A percentile compares a stretch with the other conserved stretches of the same genome.
These are phyloP conservation scores for Buxus sempervirens DNA, from an alignment of 164 flowering plant species.

Conservation along the genomic window DNA sequence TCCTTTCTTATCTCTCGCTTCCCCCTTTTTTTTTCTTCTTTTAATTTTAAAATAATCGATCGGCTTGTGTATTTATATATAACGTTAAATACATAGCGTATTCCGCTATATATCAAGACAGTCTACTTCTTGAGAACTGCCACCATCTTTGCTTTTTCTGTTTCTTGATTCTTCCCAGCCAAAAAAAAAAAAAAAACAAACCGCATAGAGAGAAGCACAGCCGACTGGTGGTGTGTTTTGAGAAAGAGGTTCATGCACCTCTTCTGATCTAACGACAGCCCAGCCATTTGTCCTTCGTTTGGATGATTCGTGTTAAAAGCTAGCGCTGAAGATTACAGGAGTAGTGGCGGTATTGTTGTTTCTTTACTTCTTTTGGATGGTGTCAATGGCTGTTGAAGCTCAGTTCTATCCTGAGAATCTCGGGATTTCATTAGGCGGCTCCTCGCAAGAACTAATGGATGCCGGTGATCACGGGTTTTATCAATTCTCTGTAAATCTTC, in stretches of 20 bases:
- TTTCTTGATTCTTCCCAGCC: background rate
- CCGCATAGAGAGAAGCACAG: constrained; percentile 8
- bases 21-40: background rate
- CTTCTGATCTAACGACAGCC: constrained; percentile 24
- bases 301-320: background rate
- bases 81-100: no score
- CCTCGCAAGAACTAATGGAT: constrained; percentile 18
- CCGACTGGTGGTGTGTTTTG: background rate
- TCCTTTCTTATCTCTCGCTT: background rate
- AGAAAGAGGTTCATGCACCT: constrained; percentile 29
- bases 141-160: background rate
- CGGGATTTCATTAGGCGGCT: constrained; percentile 14
- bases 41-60: background rate
- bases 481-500: constrained; percentile 13
- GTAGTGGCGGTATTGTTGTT: background rate
- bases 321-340: constrained; percentile 7
- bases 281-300: constrained; percentile 15
- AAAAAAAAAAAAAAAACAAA: background rate
- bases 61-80: no score
- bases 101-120: no score
- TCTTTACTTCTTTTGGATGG: constrained; percentile 18
- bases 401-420: constrained; percentile 2
- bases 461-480: constrained; percentile 13
- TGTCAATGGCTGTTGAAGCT: background rate
- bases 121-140: background rate